These are phyloP conservation scores for Sporothrix humicola DNA, from an alignment of 2,329 filamentous ascomycete genomes.

Conservation along the genomic window DNA sequence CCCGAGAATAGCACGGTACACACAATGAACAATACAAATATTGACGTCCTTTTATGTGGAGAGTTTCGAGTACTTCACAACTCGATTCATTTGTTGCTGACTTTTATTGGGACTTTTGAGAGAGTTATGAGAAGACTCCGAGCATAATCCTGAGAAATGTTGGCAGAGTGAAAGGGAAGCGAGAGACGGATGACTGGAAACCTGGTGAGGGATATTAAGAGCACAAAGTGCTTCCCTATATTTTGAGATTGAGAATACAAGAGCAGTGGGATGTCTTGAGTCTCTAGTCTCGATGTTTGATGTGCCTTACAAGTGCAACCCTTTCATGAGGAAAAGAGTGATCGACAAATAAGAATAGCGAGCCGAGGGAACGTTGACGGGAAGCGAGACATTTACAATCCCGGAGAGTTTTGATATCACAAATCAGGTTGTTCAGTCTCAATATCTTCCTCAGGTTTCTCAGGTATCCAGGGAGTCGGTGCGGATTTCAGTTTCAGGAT, in stretches of 20 bases:
- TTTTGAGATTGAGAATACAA: neutral
- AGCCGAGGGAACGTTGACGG: neutral
- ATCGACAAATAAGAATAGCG: neutral
- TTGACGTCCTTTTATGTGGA: neutral
- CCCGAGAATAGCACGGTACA: neutral
- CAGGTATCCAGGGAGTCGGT: constrained; percentile 19
- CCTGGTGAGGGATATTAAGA: neutral
- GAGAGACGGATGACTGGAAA: constrained; percentile 13
- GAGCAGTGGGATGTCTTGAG: neutral
- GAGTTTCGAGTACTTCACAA: neutral
- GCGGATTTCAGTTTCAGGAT: constrained; percentile 14
- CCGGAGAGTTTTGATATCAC: neutral
- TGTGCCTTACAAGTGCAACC: constrained; percentile 13
- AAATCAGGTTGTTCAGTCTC: neutral
- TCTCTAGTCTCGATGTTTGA: neutral
- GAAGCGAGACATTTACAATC: neutral
- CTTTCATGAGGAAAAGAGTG: neutral
- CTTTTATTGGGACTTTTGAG: constrained; percentile 6
- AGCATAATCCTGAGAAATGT: constrained; percentile 10
- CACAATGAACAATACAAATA: neutral
- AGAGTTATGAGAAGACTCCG: neutral
- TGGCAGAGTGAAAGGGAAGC: constrained; percentile 4
- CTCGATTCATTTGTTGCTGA: neutral
- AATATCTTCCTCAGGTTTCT: neutral
- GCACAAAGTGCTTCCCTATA: neutral